Evolutionary conservation across 1,139 yeast genomes (phyloP), one percentile per base, ranked within the genome.

Genomic region (Suhomyces taliae): DNA sequence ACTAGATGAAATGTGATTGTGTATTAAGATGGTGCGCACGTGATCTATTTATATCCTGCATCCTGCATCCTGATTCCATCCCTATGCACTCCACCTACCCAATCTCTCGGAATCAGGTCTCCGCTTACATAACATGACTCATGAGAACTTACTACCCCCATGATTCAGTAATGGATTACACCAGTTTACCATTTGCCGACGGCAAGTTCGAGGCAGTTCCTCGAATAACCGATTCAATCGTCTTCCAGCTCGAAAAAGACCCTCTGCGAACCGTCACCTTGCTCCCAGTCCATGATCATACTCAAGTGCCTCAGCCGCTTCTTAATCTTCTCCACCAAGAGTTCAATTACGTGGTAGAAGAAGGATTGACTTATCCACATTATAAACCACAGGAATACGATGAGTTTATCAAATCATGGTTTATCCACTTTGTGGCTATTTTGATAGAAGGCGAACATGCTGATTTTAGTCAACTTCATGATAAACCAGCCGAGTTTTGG

Each of bases 351-450:
- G 73, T 79, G 11, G 67, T 81, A 1, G 79, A 70, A 24, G 80
- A 75, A 52, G 85, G 85, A 2, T 56, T 54, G 36, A 80, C 85
- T 0, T 79, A 79, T 48, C 82, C 83, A 0, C 70, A 74, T 49
- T 57, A 61, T 39, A 50, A 61, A 8, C 41, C 55, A 9, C 50
- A 63, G 55, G 60, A 62, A 36, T 58, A 56, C 12, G 67, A 68
- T 1, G 69, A 64, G 36, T 81, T 78, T 53, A 48, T 56, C 27
- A 60, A 58, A 8, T 74, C 74, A 53, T 75, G 79, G 72, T 79
- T 78, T 52, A 64, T 65, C 4, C 69, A 70, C 37, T 79, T 78
- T 55, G 77, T 68, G 2, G 80, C 76, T 1, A 66, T 79, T 14
- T 58, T 79, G 51, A 55, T 79, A 2, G 70, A 67, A 32, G 83